Conservation (phyloP, 148 eudicot genomes). For the Tetragonia tetragonoides region DNA sequence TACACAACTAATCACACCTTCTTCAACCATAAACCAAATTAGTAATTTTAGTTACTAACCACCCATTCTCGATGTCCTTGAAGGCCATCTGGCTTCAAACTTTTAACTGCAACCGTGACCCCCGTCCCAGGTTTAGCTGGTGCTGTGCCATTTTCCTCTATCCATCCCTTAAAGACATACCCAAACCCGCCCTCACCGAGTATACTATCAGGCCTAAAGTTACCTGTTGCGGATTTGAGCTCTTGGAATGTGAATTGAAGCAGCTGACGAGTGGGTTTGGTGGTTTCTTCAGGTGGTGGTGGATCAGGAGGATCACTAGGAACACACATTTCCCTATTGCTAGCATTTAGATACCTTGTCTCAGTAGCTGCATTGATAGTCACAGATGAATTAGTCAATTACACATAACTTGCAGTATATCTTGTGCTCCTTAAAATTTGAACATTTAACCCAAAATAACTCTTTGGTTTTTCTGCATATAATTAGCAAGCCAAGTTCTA, state of each 20-base stretch:
- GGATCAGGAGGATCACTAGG: constrained; percentile 57
- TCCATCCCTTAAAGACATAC: constrained; percentile 95
- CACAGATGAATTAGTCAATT: background rate
- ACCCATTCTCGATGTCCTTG: constrained; percentile 99
- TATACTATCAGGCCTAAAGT: constrained; percentile 94
- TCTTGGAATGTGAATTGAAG: constrained; percentile 77
- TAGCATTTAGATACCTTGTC: constrained; percentile 86
- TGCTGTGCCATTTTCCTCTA: constrained; percentile 84
- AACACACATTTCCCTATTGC: constrained; percentile 89
- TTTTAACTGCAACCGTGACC: constrained; percentile 89
- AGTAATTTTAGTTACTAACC: constrained; percentile 53
- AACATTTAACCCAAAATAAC: too few relatives aligned
- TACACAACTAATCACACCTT: constrained; percentile 1
- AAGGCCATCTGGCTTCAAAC: constrained; percentile 89
- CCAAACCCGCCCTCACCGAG: constrained; percentile 99
- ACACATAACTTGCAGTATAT: background rate
- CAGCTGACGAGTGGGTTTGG: constrained; percentile 47
- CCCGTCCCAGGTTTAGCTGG: constrained; percentile 97
- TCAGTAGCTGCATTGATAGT: constrained; percentile 64
- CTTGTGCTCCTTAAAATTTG: background rate
- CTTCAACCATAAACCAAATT: constrained; percentile 14
- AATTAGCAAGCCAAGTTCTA: background rate
- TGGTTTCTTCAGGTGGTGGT: constrained; percentile 38
- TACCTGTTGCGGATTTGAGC: constrained; percentile 90
- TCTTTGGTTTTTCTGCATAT: too few relatives aligned